Evolutionary conservation across 345 rosid genomes (phyloP), one percentile per base, ranked within the genome.

Genomic region (Camelina laxa): DNA sequence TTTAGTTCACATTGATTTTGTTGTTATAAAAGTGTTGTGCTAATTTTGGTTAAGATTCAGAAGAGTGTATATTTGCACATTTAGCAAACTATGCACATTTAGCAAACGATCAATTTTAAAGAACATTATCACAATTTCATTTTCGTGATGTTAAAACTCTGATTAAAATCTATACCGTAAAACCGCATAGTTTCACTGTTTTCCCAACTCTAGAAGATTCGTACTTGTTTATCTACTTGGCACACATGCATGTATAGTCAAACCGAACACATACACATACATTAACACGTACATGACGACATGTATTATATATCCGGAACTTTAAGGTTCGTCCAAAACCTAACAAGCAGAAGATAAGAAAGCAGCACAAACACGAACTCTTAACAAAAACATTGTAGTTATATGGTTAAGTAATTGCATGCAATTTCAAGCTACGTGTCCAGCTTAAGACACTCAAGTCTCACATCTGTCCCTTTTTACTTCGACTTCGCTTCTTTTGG

Each of bases 341-440:
- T 24, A 16, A 41, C 48, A 49, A 48, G 59, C 53, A 35, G 9
- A 71, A 51, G 80, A 71, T 77, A 71, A 72, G 73, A 24, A 58
- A 21, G 67, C 11, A 50, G 58, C 21, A 59, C 56, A n/a, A 60
- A 60, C 62, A 60, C 68, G 27, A 44, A 75, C 60, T 48, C 61
- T 19, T 2, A 38, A 8, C 36, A 31, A 14, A 2, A 38, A 60
- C 15, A 55, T 38, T 56, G 65, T 42, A 12, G 69, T 30, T 27
- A 11, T 45, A 11, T 47, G 42, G 53, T 61, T 65, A 78, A 72
- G 69, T 71, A 65, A 77, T 49, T 65, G 73, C 81, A 78, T 78
- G 81, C 81, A 78, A 35, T 12, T 9, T 50, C 31, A 59, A 50
- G 48, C 60, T 57, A 74, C 82, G 82, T 79, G 82, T 79, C 82